phyloP scores from a whole-genome alignment of 345 rosid genomes.

The Acer negundo region DNA sequence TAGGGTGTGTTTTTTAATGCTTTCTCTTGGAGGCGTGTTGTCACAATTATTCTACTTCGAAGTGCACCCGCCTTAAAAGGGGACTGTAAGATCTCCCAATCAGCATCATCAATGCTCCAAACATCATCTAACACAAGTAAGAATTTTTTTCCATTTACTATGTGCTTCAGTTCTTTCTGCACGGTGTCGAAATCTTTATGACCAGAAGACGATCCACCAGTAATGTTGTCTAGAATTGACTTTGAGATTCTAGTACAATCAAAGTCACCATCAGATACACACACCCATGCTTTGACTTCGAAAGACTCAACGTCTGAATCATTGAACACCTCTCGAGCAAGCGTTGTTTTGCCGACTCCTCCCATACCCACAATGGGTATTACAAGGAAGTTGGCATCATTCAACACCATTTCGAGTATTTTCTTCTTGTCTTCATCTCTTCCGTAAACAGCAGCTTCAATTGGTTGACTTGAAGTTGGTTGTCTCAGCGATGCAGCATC shows the following conservation, averaged over 20 bases:
- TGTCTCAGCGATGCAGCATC: neutral
- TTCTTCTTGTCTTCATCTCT: neutral
- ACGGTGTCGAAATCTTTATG: too few relatives aligned
- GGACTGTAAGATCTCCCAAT: neutral
- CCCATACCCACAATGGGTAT: constrained; percentile 8
- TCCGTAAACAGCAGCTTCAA: neutral
- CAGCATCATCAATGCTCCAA: neutral
- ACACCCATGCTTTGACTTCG: neutral
- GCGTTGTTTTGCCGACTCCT: constrained; percentile 5
- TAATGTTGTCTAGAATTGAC: too few relatives aligned
- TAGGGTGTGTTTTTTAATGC: neutral
- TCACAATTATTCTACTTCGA: neutral
- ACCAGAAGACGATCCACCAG: too few relatives aligned
- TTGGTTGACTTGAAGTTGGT: neutral
- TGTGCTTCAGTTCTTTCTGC: too few relatives aligned
- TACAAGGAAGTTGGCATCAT: neutral
- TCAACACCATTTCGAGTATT: neutral
- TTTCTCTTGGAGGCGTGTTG: neutral
- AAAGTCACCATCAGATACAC: constrained; percentile 8
- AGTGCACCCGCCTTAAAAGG: neutral
- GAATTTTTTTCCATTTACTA: too few relatives aligned
- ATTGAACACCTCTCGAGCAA: neutral
- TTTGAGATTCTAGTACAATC: too few relatives aligned
- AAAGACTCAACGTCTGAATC: neutral
- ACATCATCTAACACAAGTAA: constrained; percentile 7